Percentiles rank a stretch among this genome's conserved stretches.
Evolutionary conservation across 2,329 filamentous ascomycete species (phyloP).

Genomic region (Lecanicillium sp.): DNA sequence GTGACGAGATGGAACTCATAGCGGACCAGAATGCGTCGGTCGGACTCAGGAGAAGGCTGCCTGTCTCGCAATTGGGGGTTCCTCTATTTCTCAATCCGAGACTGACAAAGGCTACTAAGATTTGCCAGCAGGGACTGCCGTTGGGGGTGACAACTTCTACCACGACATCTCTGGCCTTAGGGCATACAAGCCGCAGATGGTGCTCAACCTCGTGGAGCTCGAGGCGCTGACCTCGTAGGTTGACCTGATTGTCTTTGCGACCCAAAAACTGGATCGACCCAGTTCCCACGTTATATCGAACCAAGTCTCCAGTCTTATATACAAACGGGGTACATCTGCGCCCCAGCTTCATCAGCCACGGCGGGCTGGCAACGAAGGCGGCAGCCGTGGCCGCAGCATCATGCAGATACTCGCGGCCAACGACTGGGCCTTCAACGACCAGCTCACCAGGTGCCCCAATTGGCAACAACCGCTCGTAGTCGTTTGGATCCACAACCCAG

Average conservation of each 20-base stretch:
- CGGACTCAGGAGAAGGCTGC: conserved; percentile 10
- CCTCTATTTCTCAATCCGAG: not conserved
- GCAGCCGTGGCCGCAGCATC: conserved; percentile 11
- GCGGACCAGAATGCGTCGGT: conserved; percentile 16
- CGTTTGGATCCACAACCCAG: conserved; percentile 6
- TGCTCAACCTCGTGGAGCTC: conserved; percentile 42
- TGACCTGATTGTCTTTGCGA: conserved; percentile 53
- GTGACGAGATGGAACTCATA: conserved; percentile 8
- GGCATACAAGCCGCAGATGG: conserved; percentile 31
- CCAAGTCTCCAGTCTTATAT: conserved; percentile 40
- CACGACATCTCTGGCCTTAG: conserved; percentile 30
- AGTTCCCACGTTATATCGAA: conserved; percentile 24
- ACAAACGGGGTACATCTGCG: conserved; percentile 27
- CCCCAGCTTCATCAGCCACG: conserved; percentile 10
- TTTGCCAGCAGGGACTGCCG: conserved; percentile 25
- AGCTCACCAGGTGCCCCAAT: conserved; percentile 13
- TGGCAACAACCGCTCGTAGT: conserved; percentile 8
- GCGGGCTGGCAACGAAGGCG: conserved; percentile 12
- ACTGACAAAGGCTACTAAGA: conserved; percentile 31
- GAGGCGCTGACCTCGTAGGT: conserved; percentile 51
- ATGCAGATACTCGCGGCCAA: conserved; percentile 12
- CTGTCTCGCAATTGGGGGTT: conserved; percentile 9
- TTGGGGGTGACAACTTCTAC: conserved; percentile 39
- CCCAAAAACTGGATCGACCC: conserved; percentile 38
- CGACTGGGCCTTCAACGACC: not conserved